Conservation (phyloP, 2,329 filamentous ascomycete genomes). For the Cladosporium cucumerinum region DNA sequence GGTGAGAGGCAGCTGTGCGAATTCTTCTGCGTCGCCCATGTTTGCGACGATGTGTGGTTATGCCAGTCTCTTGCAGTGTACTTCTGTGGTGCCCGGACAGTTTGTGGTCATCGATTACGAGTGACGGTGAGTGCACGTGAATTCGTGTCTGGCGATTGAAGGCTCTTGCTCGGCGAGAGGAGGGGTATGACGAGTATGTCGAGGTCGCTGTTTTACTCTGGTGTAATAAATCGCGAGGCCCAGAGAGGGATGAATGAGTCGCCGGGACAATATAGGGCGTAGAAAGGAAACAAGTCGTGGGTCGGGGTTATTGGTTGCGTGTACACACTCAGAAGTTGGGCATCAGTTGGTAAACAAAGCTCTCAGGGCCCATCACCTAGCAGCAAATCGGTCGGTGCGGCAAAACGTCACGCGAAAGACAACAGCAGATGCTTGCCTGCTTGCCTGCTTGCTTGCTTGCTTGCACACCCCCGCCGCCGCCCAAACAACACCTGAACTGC, state of each 20-base stretch:
- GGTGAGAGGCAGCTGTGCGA: conserved; percentile 69
- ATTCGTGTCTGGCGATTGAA: neutral
- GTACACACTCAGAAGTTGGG: neutral
- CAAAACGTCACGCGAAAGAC: neutral
- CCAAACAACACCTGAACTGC: neutral
- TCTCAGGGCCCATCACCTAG: neutral
- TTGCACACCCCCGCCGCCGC: conserved; percentile 4
- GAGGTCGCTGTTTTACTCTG: neutral
- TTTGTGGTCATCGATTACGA: conserved; percentile 2
- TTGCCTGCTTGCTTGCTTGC: neutral
- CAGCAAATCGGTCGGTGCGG: conserved; percentile 3
- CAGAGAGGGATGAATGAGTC: neutral
- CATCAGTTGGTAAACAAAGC: conserved; percentile 8
- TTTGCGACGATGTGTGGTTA: conserved; percentile 15
- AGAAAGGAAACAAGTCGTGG: neutral
- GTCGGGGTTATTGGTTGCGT: neutral
- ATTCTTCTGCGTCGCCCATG: conserved; percentile 88
- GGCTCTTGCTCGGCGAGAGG: neutral
- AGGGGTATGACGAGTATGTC: neutral
- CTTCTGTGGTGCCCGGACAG: neutral
- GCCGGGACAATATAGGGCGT: neutral
- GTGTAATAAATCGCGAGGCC: neutral
- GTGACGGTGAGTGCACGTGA: neutral
- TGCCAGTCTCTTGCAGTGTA: neutral
- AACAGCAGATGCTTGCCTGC: neutral